Evolutionary conservation across 768 basidiomycete species (phyloP).

Genomic region (Termitomyces sp.): DNA sequence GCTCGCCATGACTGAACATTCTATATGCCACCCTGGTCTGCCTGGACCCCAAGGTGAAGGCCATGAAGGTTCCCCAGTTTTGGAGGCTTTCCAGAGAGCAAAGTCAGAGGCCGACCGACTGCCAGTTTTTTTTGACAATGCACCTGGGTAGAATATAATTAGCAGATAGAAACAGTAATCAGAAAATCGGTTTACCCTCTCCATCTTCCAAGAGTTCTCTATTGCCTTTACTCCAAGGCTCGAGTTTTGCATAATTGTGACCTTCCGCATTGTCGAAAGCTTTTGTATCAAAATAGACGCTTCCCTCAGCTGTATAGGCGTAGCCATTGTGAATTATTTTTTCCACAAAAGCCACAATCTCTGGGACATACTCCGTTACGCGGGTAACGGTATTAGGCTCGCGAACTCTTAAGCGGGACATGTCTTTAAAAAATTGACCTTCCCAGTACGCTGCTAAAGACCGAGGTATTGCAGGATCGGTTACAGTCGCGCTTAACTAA

Average conservation of each 20-base stretch:
- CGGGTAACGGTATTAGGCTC: constrained; percentile 89
- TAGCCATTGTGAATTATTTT: constrained; percentile 83
- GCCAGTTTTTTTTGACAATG: constrained; percentile 41
- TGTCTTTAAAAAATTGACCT: constrained; percentile 83
- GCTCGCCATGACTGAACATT: constrained; percentile 97
- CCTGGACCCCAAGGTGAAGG: constrained; percentile 93
- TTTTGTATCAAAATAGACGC: constrained; percentile 87
- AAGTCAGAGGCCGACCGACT: constrained; percentile 88
- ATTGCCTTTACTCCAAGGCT: constrained; percentile 96
- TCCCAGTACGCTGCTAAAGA: constrained; percentile 87
- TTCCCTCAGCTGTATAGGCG: constrained; percentile 63
- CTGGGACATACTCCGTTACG: constrained; percentile 95
- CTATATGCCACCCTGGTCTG: constrained; percentile 99
- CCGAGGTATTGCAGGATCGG: constrained; percentile 82
- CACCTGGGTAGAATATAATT: constrained; percentile 21
- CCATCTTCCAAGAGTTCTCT: constrained; percentile 84
- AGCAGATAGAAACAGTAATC: not conserved
- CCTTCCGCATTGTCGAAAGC: constrained; percentile 71
- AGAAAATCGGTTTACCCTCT: constrained; percentile 59
- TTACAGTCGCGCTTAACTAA: constrained; percentile 74
- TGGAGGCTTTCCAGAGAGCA: constrained; percentile 96
- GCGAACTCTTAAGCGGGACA: constrained; percentile 81
- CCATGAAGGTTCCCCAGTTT: constrained; percentile 96
- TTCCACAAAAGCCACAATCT: constrained; percentile 87
- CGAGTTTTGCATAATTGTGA: constrained; percentile 90